Percentiles rank a stretch among this genome's conserved stretches.
Evolutionary conservation across 106 monocot genomes (phyloP).

Genomic region (Phalaenopsis aphrodite): DNA sequence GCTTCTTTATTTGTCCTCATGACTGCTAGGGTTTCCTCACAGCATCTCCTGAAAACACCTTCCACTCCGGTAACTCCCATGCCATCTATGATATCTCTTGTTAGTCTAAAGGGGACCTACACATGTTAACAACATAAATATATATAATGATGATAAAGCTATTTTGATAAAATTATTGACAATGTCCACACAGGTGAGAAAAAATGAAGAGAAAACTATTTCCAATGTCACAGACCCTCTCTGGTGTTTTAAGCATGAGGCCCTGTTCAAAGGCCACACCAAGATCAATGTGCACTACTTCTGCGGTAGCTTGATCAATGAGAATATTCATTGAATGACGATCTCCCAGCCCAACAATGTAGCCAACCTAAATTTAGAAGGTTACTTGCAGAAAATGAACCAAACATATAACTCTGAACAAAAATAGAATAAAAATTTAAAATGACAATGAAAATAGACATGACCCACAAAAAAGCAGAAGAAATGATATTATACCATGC

Average conservation of each 20-base stretch:
- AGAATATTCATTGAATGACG: slow-evolving; percentile 99
- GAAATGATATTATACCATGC: neutral
- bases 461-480: neutral
- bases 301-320: slow-evolving; percentile 89
- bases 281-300: slow-evolving; percentile 96
- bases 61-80: slow-evolving; percentile 97
- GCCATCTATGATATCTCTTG: slow-evolving; percentile 90
- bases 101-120: slow-evolving; percentile 92
- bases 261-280: slow-evolving; percentile 99
- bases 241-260: slow-evolving; percentile 99
- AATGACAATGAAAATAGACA: neutral
- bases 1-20: slow-evolving; percentile 98
- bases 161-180: neutral
- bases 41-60: slow-evolving; percentile 93
- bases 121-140: neutral
- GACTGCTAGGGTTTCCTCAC: slow-evolving; percentile 91
- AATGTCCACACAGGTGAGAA: neutral
- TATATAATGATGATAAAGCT: neutral
- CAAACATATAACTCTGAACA: neutral
- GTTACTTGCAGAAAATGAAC: neutral
- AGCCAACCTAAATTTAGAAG: slow-evolving; percentile 65
- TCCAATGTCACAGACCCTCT: slow-evolving; percentile 51
- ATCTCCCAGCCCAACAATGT: slow-evolving; percentile 97
- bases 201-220: neutral
- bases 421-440: neutral